Percentiles rank a stretch among this genome's conserved stretches.
phyloP scores from a whole-genome alignment of 2,329 filamentous ascomycete genomes.

The Clonostachys chloroleuca region DNA sequence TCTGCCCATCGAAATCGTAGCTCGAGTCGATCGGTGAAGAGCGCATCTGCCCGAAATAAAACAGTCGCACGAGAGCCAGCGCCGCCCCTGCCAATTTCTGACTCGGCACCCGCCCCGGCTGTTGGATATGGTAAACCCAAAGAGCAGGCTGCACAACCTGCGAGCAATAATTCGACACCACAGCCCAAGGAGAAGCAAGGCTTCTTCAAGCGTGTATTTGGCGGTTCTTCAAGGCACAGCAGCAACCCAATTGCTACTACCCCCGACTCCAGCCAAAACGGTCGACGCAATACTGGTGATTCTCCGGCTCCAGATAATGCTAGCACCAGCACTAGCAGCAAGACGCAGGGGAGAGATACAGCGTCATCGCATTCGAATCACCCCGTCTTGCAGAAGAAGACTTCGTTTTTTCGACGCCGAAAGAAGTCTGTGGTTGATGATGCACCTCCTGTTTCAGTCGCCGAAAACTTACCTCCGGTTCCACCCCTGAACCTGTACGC shows the following conservation, averaged over 20 bases:
- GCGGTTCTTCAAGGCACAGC: slow-evolving; percentile 56
- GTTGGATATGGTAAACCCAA: slow-evolving; percentile 57
- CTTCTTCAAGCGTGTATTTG: slow-evolving; percentile 93
- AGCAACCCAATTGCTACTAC: slow-evolving; percentile 2
- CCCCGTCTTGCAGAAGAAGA: slow-evolving; percentile 74
- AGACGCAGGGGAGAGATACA: slow-evolving; percentile 44
- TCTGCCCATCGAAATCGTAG: slow-evolving; percentile 47
- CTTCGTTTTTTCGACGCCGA: slow-evolving; percentile 86
- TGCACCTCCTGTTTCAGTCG: slow-evolving; percentile 54
- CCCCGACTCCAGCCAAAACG: background rate
- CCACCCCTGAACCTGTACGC: slow-evolving; percentile 24
- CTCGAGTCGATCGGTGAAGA: slow-evolving; percentile 48
- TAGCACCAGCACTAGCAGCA: slow-evolving; percentile 13
- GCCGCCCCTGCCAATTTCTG: slow-evolving; percentile 14
- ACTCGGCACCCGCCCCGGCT: slow-evolving; percentile 53
- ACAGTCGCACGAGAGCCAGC: slow-evolving; percentile 14
- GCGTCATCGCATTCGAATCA: slow-evolving; percentile 38
- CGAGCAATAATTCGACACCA: slow-evolving; percentile 28
- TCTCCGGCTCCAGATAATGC: background rate
- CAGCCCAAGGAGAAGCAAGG: slow-evolving; percentile 68
- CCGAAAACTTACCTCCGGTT: slow-evolving; percentile 33
- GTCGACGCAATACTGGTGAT: background rate
- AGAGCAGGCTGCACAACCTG: slow-evolving; percentile 45
- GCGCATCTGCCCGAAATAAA: slow-evolving; percentile 28
- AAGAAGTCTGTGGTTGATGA: slow-evolving; percentile 83